Evolutionary conservation across 495 filamentous ascomycete genomes (phyloP), one percentile per base, ranked within the genome.

Genomic region (Halenospora varia): DNA sequence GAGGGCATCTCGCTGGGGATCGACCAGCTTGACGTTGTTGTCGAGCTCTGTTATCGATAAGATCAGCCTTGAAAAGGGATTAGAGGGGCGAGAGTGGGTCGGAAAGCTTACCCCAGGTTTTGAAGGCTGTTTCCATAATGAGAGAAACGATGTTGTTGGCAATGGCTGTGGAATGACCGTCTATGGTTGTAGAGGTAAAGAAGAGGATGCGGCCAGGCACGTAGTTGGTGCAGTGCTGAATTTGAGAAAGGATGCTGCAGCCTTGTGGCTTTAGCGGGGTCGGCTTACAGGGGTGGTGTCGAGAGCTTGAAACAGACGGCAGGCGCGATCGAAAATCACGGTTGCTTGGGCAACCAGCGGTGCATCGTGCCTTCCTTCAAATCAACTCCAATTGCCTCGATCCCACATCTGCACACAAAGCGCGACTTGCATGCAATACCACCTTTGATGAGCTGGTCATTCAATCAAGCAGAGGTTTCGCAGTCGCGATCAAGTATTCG

Each of bases 1-100:
- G 63, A 97, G 90, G 39, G 91, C 89, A 70, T 99, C 95, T 55
- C 89, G 88, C 55, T 81, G 80, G 53, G 88, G 83, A 69, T 97
- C 90, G 57, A 95, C 87, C 19, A 97, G 82, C 62, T 83, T 77
- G 74, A 95, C 76, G 40, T 83, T 82, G 73, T 96, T 96, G 70
- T 94, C 90, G 61, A 96, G 86, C 79, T 97, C 94, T 96, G 57
- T 58, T 56, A 61, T 61, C 44, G 59, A 57, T 59, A 62, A 59
- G 29, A 51, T 56, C 17, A 65, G 59, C 29, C 50, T 41, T 19
- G 2, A 17, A 40, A 25, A 17, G 35, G 46, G 24, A 29, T 8
- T 18, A 22, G 45, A 45, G 25, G 25, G 35, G 39, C 17, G 35
- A 48, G n/a, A 29, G 29, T 45, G 24, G 44, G 25, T 40, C 18